phyloP scores from a whole-genome alignment of 78 protist genomes.

The Protostelium mycophagum region DNA sequence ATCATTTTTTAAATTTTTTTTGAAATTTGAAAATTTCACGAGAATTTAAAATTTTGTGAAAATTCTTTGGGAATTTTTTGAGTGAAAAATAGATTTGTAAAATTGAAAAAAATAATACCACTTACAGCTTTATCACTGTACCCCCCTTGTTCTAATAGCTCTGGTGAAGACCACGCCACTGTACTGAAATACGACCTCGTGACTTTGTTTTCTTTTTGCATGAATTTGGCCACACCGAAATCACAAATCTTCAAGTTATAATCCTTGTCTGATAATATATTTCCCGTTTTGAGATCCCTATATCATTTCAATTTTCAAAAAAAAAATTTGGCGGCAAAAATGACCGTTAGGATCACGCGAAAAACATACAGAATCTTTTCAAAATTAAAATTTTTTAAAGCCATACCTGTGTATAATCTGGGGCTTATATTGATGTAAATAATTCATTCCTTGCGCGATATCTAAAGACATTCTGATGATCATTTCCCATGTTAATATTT shows the following conservation, averaged over 20 bases:
- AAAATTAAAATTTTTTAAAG: too few species aligned
- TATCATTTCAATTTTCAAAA: not conserved
- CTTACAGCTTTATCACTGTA: not conserved
- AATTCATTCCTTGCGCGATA: slow-evolving; percentile 58
- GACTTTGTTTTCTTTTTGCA: not conserved
- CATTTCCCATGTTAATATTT: not conserved
- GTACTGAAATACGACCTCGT: not conserved
- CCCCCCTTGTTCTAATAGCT: not conserved
- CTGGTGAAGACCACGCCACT: not conserved
- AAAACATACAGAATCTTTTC: too few species aligned
- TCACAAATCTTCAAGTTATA: not conserved
- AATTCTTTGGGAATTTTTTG: not conserved
- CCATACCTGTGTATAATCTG: slow-evolving; percentile 28
- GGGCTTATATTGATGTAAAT: slow-evolving; percentile 53
- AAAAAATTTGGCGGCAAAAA: too few species aligned
- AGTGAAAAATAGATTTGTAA: too few species aligned
- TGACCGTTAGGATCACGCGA: too few species aligned
- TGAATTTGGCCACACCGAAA: not conserved
- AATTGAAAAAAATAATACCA: too few species aligned
- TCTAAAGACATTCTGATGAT: slow-evolving; percentile 48
- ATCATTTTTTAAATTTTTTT: too few species aligned
- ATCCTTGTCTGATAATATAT: not conserved
- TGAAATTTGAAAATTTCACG: too few species aligned
- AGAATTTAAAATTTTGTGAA: too few species aligned
- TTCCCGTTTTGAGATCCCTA: not conserved